These are phyloP conservation scores for Sclerotinia spermophila DNA, from an alignment of 2,329 filamentous ascomycete species.

Conservation along the genomic window DNA sequence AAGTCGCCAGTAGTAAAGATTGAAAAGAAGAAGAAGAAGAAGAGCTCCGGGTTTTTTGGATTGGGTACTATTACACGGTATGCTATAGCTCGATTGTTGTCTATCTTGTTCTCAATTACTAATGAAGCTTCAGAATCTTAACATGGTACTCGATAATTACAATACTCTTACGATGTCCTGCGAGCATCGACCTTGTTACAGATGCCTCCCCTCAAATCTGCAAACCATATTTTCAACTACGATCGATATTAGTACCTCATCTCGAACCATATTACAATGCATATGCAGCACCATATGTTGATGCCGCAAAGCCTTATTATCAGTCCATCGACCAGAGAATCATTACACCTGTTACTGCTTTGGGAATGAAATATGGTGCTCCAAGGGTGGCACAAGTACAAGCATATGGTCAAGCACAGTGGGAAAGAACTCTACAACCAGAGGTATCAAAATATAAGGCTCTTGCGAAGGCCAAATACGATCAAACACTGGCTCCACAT, in stretches of 20 bases:
- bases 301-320: conserved; percentile 74
- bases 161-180: conserved; percentile 77
- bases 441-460: conserved; percentile 63
- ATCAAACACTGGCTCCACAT: conserved; percentile 68
- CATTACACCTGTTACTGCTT: conserved; percentile 63
- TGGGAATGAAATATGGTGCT: conserved; percentile 70
- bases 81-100: conserved; percentile 20
- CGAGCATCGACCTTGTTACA: conserved; percentile 62
- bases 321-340: conserved; percentile 57
- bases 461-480: conserved; percentile 63
- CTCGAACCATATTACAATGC: conserved; percentile 79
- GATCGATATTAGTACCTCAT: conserved; percentile 65
- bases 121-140: conserved; percentile 54
- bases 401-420: conserved; percentile 65
- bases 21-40: conserved; percentile 21
- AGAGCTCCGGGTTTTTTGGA: conserved; percentile 43
- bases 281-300: conserved; percentile 80
- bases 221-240: conserved; percentile 71
- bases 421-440: conserved; percentile 75
- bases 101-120: conserved; percentile 1
- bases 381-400: conserved; percentile 67
- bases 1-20: conserved; percentile 34
- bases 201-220: conserved; percentile 73
- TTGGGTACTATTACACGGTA: conserved; percentile 55
- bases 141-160: conserved; percentile 86